Evolutionary conservation across 2,329 filamentous ascomycete genomes (phyloP).

Genomic region (Teratosphaeria destructans): DNA sequence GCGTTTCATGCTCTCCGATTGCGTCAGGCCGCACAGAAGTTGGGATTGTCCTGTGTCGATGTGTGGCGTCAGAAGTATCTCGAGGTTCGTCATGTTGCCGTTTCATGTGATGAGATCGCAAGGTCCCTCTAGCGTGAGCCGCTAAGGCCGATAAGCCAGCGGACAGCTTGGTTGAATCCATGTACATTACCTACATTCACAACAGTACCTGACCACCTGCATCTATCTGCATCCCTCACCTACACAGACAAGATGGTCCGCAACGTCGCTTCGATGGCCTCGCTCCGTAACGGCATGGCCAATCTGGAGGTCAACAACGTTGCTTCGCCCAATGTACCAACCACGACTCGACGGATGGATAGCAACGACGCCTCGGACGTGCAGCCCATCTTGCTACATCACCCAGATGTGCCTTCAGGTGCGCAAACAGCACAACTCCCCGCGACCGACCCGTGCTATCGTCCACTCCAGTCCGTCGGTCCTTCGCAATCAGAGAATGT

Average conservation of each 20-base stretch:
- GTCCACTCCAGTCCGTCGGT: neutral
- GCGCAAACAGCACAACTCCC: neutral
- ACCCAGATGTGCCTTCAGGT: neutral
- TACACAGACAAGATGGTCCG: conserved; percentile 16
- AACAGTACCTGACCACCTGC: too few relatives aligned
- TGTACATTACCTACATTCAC: neutral
- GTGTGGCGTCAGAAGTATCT: neutral
- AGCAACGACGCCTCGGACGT: neutral
- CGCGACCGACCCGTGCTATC: neutral
- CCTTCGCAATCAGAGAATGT: neutral
- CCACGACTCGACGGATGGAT: neutral
- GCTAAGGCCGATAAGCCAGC: neutral
- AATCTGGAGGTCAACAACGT: conserved; percentile 8
- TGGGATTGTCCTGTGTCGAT: neutral
- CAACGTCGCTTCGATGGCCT: conserved; percentile 19
- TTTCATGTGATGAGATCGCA: neutral
- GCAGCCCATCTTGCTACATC: neutral
- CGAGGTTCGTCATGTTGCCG: neutral
- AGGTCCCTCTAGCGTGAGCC: neutral
- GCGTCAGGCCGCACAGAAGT: neutral
- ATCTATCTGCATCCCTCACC: neutral
- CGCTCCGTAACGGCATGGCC: conserved; percentile 11
- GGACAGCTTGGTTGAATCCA: neutral
- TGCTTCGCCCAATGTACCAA: conserved; percentile 1
- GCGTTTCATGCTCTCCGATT: neutral